Percentiles rank a stretch among this genome's conserved stretches.
These are phyloP conservation scores for Phoma herbarum DNA, from an alignment of 2,329 filamentous ascomycete genomes.

Conservation along the genomic window DNA sequence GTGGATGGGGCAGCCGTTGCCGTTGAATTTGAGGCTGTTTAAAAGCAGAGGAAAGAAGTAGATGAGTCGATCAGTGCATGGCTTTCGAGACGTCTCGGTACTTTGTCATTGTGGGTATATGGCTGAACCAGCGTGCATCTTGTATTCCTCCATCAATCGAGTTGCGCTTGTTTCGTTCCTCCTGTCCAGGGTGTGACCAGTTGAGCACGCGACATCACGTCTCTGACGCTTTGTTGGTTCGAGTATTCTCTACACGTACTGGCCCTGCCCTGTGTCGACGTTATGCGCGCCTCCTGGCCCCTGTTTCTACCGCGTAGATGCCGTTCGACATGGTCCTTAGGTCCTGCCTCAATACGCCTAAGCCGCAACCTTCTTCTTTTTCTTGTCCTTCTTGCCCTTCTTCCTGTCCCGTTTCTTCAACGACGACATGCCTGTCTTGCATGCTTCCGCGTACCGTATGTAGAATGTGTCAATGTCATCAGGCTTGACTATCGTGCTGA, in stretches of 20 bases:
- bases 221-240: conserved; percentile 2
- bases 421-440: conserved; percentile 85
- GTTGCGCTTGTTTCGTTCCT: not conserved
- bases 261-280: not conserved
- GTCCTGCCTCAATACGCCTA: conserved; percentile 16
- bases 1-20: conserved; percentile 75
- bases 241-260: not conserved
- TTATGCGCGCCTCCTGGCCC: not conserved
- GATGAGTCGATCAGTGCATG: not conserved
- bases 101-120: conserved; percentile 22
- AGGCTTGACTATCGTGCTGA: conserved; percentile 83
- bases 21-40: conserved; percentile 66
- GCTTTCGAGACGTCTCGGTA: not conserved
- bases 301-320: not conserved
- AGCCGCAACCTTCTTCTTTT: conserved; percentile 65
- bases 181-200: conserved; percentile 2
- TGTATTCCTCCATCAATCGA: not conserved
- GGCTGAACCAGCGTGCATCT: conserved; percentile 12
- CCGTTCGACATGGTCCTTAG: not conserved
- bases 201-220: not conserved
- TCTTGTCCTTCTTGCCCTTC: conserved; percentile 81
- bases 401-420: conserved; percentile 94
- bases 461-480: conserved; percentile 84
- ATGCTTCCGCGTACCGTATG: conserved; percentile 84
- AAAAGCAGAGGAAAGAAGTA: conserved; percentile 36